phyloP scores from a whole-genome alignment of 2,329 filamentous ascomycete species.

The Fusarium sp. region DNA sequence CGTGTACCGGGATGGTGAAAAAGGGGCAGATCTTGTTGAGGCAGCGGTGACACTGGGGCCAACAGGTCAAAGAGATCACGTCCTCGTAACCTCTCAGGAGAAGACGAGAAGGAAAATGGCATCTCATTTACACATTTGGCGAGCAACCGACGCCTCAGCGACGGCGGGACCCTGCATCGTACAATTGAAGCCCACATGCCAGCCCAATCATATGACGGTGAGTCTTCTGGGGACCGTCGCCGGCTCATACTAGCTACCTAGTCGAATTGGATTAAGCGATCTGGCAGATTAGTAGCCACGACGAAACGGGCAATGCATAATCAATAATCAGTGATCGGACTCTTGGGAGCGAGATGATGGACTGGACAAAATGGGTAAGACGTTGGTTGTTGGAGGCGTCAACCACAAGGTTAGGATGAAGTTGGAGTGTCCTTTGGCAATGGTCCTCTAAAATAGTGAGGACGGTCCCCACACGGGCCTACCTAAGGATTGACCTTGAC shows the following conservation, averaged over 20 bases:
- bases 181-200: slow-evolving; percentile 13
- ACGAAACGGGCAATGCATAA: background rate
- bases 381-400: slow-evolving; percentile 11
- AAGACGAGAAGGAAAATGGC: background rate
- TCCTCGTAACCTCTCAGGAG: background rate
- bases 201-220: slow-evolving; percentile 24
- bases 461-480: slow-evolving; percentile 37
- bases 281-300: background rate
- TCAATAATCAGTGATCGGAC: background rate
- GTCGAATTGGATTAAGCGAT: background rate
- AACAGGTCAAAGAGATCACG: background rate
- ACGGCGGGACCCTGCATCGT: slow-evolving; percentile 27
- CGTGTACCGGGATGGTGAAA: background rate
- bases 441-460: background rate
- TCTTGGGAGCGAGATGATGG: slow-evolving; percentile 27
- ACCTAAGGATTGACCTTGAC: slow-evolving; percentile 30
- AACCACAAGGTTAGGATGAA: slow-evolving; percentile 5
- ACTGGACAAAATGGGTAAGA: slow-evolving; percentile 30
- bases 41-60: background rate
- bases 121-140: background rate
- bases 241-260: background rate
- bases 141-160: slow-evolving; percentile 16
- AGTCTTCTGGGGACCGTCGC: slow-evolving; percentile 20
- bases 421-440: background rate
- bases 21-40: background rate